phyloP scores from a whole-genome alignment of 495 filamentous ascomycete species.

The Aspergillus carlsbadensis region DNA sequence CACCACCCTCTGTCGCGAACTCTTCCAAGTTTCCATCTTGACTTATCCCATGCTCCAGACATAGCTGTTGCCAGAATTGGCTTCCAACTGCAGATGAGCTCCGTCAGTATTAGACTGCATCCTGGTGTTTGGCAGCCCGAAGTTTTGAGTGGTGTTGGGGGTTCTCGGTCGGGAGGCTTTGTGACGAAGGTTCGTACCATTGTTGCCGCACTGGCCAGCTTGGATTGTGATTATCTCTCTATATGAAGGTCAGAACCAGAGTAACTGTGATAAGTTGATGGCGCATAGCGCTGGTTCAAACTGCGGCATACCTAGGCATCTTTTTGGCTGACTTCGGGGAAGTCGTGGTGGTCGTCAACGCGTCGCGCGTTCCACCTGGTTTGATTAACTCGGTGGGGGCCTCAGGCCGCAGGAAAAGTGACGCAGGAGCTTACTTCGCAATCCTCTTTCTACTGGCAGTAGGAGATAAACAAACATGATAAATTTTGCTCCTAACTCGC shows the following conservation, averaged over 20 bases:
- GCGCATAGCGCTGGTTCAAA: not conserved
- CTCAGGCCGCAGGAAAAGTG: conserved; percentile 27
- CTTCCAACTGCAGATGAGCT: conserved; percentile 63
- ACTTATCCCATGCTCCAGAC: conserved; percentile 95
- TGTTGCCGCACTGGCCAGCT: conserved; percentile 99
- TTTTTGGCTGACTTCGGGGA: conserved; percentile 28
- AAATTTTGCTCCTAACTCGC: no score
- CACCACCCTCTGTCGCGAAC: conserved; percentile 92
- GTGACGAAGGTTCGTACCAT: conserved; percentile 59
- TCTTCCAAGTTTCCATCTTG: conserved; percentile 95
- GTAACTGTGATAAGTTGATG: not conserved
- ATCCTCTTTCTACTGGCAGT: no score
- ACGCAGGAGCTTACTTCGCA: no score
- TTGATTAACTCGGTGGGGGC: conserved; percentile 17
- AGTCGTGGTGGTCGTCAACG: conserved; percentile 31
- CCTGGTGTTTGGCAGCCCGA: not conserved
- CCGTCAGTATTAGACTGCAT: conserved; percentile 1
- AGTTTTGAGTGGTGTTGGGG: not conserved
- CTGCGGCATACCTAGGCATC: conserved; percentile 44
- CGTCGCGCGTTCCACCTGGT: conserved; percentile 37
- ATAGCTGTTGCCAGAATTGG: conserved; percentile 97
- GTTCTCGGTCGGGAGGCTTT: not conserved
- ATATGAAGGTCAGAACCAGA: not conserved
- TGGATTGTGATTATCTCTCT: conserved; percentile 99
- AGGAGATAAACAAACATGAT: no score